These are phyloP conservation scores for Cocos nucifera DNA, from an alignment of 176 grass and related monocot genomes.

Conservation along the genomic window DNA sequence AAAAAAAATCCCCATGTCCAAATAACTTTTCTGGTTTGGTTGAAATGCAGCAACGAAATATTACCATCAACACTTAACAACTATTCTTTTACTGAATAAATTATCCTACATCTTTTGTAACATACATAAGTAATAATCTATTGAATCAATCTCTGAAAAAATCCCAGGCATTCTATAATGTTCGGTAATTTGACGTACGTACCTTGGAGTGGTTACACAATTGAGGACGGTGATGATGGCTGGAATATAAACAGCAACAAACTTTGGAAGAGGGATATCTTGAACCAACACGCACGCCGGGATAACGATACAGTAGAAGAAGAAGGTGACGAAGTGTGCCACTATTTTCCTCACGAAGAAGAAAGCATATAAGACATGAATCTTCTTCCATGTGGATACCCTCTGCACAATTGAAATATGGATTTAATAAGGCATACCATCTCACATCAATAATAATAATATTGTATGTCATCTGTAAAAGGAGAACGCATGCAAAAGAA, in stretches of 20 bases:
- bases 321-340: constrained; percentile 75
- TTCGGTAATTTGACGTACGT: not conserved
- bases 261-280: constrained; percentile 59
- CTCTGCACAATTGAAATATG: constrained; percentile 16
- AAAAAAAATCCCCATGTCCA: too few relatives aligned
- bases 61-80: too few relatives aligned
- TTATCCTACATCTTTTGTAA: too few relatives aligned
- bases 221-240: constrained; percentile 75
- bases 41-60: too few relatives aligned
- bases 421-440: not conserved
- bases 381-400: constrained; percentile 69
- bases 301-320: constrained; percentile 84
- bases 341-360: constrained; percentile 88
- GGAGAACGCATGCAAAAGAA: too few relatives aligned
- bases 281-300: constrained; percentile 53
- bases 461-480: not conserved
- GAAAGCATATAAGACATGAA: constrained; percentile 74
- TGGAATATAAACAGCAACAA: constrained; percentile 60
- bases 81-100: too few relatives aligned
- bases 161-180: too few relatives aligned
- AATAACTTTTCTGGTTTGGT: too few relatives aligned
- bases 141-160: too few relatives aligned
- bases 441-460: too few relatives aligned
- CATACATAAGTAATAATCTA: too few relatives aligned
- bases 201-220: constrained; percentile 57